Conservation (phyloP, 306 rosid genomes). For the Cercis canadensis region DNA sequence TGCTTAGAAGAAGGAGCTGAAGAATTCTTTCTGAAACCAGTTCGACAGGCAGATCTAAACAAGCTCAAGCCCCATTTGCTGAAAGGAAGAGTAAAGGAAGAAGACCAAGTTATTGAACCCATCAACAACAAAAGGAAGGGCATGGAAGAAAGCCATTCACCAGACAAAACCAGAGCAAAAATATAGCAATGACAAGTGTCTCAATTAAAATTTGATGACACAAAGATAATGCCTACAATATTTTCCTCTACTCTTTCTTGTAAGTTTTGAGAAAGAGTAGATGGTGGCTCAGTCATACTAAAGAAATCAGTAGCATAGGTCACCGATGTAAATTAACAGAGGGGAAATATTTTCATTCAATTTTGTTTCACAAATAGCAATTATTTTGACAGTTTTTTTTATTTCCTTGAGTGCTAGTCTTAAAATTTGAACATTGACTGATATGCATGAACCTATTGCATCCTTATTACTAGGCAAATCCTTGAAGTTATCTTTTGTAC, state of each 20-base stretch:
- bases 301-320: conserved; percentile 19
- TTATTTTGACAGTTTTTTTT: neutral
- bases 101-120: conserved; percentile 30
- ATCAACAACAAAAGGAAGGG: conserved; percentile 42
- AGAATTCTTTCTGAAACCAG: conserved; percentile 83
- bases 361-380: conserved; percentile 31
- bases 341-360: conserved; percentile 34
- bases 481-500: too few species aligned
- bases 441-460: too few species aligned
- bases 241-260: conserved; percentile 21
- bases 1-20: conserved; percentile 93
- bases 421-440: too few species aligned
- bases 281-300: conserved; percentile 14
- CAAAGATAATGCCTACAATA: conserved; percentile 22
- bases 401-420: neutral
- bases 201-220: conserved; percentile 13
- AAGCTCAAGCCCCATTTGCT: conserved; percentile 78
- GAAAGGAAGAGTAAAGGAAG: conserved; percentile 58
- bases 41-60: conserved; percentile 72
- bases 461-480: too few species aligned
- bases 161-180: conserved; percentile 51
- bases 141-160: conserved; percentile 43
- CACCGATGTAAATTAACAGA: conserved; percentile 35
- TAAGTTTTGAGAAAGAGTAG: conserved; percentile 24
- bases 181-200: conserved; percentile 28